Base-by-base conservation (phyloP, 2,329 filamentous ascomycete genomes). In the Pseudogymnoascus sp. region DNA sequence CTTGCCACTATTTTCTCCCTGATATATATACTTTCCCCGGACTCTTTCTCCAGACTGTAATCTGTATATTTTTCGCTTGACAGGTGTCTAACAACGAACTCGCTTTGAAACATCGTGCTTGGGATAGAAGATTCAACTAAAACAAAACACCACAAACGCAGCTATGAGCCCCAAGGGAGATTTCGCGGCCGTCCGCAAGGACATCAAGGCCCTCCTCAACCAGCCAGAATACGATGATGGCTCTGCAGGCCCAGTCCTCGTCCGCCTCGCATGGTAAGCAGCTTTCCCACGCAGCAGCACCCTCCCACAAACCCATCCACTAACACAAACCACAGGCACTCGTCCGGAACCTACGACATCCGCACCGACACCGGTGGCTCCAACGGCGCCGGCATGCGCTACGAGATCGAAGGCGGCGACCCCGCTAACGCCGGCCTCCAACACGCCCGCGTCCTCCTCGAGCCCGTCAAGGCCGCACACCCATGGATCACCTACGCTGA, bases 401-500 rank as follows among this genome's bases (percentile, higher is more conserved):
- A 86, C 71, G 84, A 87, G 75, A 75, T 78, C 23, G 85, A 87
- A 75, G 84, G 84, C 64, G 84, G 83, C 65, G 84, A 88, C 70
- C 84, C 84, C 3, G 83, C 85, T 63, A 88, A 88, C 73, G 84
- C 84, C 3, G 85, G 85, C 16, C 79, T 88, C 8, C 82, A 87
- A 68, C 79, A 87, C 71, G 85, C 84, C 21, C 83, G 84, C 14
- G 80, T 83, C 28, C 87, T 88, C 73, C 80, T 88, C 65, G 84
- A 88, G 69, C 82, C 84, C 5, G 73, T 88, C 66, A 88, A 87
- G 71, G 72, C 73, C 18, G 77, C 77, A 56, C 80, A 86, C 70
- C 77, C 82, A 2, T 87, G 84, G 84, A 84, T 88, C 70, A 86
- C 84, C 25, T 88, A 88, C 73, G 78, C 84, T 2, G 85, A 88